A percentile compares a stretch with the other conserved stretches of the same genome.
Evolutionary conservation across 352 stramenopile species (phyloP).

Genomic region (Phytophthora sp.): DNA sequence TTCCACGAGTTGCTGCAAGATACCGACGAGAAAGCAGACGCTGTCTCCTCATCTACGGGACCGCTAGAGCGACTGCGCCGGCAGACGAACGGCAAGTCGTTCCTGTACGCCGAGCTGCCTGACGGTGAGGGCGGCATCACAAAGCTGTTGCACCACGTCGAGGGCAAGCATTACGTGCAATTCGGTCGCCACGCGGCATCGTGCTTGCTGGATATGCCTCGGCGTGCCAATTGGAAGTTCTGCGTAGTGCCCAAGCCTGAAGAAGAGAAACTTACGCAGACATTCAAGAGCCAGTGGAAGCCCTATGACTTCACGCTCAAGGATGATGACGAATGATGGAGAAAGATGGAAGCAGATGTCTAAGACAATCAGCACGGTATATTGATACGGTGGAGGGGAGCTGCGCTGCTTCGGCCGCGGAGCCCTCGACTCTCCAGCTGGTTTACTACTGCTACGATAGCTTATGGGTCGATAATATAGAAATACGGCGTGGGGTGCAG

Average conservation of each 20-base stretch:
- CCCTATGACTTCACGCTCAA: slow-evolving; percentile 77
- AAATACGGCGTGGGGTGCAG: slow-evolving; percentile 27
- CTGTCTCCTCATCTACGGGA: slow-evolving; percentile 21
- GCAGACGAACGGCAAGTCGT: slow-evolving; percentile 53
- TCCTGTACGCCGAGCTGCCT: slow-evolving; percentile 73
- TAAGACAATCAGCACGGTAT: slow-evolving; percentile 25
- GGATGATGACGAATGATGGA: slow-evolving; percentile 25
- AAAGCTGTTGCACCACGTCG: slow-evolving; percentile 65
- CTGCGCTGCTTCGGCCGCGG: too few species aligned
- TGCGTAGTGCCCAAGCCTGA: slow-evolving; percentile 79
- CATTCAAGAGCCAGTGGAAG: slow-evolving; percentile 70
- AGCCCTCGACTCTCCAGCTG: slow-evolving; percentile 3
- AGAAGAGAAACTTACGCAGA: slow-evolving; percentile 68
- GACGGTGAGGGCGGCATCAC: slow-evolving; percentile 44
- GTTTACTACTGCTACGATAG: slow-evolving; percentile 37
- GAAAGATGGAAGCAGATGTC: not conserved
- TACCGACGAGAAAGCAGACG: slow-evolving; percentile 19
- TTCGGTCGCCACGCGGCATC: slow-evolving; percentile 76
- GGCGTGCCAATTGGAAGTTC: slow-evolving; percentile 83
- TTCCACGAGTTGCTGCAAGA: slow-evolving; percentile 51
- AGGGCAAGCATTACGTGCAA: slow-evolving; percentile 85
- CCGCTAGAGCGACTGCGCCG: slow-evolving; percentile 44
- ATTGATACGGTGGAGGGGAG: slow-evolving; percentile 31
- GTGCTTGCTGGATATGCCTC: slow-evolving; percentile 67
- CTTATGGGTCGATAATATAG: slow-evolving; percentile 43